Evolutionary conservation across 768 basidiomycete genomes (phyloP).

Genomic region (Postia placenta): DNA sequence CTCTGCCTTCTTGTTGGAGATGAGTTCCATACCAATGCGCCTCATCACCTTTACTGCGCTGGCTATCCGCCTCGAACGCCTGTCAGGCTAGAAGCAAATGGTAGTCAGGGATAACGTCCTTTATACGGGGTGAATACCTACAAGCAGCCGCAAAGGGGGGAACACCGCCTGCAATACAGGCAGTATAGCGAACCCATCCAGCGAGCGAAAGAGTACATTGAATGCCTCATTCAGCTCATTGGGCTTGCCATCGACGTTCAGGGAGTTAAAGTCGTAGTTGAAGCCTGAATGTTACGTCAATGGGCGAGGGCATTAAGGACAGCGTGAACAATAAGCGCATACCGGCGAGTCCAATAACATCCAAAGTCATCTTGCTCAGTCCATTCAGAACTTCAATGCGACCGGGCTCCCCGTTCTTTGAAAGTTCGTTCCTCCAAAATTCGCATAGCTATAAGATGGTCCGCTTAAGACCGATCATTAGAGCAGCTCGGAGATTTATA

Average conservation of each 20-base stretch:
- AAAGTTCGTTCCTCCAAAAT: slow-evolving; percentile 23
- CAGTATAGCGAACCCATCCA: neutral
- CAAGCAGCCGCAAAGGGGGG: slow-evolving; percentile 20
- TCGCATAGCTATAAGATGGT: slow-evolving; percentile 3
- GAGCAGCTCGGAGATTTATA: slow-evolving; percentile 11
- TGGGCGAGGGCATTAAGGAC: neutral
- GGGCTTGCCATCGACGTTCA: slow-evolving; percentile 18
- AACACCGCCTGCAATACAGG: slow-evolving; percentile 10
- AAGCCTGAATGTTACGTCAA: slow-evolving; percentile 19
- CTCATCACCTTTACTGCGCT: slow-evolving; percentile 12
- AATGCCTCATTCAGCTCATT: slow-evolving; percentile 28
- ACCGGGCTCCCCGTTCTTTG: slow-evolving; percentile 14
- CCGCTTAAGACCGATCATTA: neutral
- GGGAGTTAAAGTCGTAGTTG: slow-evolving; percentile 27
- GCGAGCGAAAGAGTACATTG: slow-evolving; percentile 17
- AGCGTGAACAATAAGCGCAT: neutral
- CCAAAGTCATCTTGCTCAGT: slow-evolving; percentile 31
- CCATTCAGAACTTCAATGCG: slow-evolving; percentile 28
- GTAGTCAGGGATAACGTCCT: neutral
- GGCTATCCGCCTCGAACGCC: neutral
- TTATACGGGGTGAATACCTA: neutral
- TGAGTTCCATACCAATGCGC: slow-evolving; percentile 22
- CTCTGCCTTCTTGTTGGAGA: slow-evolving; percentile 27
- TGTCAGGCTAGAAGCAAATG: neutral
- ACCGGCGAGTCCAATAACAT: slow-evolving; percentile 38